Conservation (phyloP, 805 yeast genomes). For the Wickerhamomyces chambardii region DNA sequence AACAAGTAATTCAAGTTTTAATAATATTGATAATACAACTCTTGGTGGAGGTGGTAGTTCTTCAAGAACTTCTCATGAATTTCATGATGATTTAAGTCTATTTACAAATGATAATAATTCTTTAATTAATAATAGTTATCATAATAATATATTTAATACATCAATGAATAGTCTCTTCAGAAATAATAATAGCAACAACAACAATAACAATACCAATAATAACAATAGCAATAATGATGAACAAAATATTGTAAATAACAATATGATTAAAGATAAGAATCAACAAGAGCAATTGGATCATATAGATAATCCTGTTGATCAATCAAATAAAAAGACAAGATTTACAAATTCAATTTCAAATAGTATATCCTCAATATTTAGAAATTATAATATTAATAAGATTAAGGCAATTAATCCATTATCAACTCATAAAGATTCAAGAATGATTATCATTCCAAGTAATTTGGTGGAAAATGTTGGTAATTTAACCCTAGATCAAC, state of each 20-base stretch:
- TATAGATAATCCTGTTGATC: too few relatives aligned
- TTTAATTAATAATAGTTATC: too few relatives aligned
- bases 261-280: too few relatives aligned
- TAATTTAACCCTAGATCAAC: constrained; percentile 5
- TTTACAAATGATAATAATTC: too few relatives aligned
- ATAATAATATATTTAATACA: too few relatives aligned
- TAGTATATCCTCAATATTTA: constrained; percentile 15
- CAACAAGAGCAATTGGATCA: too few relatives aligned
- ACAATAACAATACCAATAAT: background rate
- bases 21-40: background rate
- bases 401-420: constrained; percentile 22
- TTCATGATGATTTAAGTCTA: constrained; percentile 1
- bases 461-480: constrained; percentile 11
- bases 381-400: constrained; percentile 6
- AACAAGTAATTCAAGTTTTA: background rate
- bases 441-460: constrained; percentile 4
- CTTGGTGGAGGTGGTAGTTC: background rate
- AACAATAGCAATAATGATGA: background rate
- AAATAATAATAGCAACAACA: background rate
- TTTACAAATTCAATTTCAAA: constrained; percentile 11
- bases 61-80: constrained; percentile 22
- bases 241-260: too few relatives aligned
- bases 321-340: constrained; percentile 1
- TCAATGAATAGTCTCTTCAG: too few relatives aligned
- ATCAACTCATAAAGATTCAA: constrained; percentile 15